Conservation (phyloP, 352 stramenopile genomes). For the Blastocystis sp. region DNA sequence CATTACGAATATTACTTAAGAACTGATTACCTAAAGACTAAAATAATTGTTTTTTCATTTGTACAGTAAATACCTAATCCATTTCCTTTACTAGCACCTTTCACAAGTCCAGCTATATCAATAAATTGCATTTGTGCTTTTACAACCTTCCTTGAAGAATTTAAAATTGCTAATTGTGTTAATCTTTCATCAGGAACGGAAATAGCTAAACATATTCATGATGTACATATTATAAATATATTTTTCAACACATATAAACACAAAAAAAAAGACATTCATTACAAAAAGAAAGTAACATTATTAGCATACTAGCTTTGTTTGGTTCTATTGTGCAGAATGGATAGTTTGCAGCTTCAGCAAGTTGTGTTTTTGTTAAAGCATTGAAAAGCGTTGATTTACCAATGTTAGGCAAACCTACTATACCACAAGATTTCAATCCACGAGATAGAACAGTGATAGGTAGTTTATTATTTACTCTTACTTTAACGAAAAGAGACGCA, state of each 20-base stretch:
- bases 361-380: constrained; percentile 58
- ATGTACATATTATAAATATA: too few relatives aligned
- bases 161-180: neutral
- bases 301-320: constrained; percentile 57
- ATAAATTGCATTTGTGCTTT: constrained; percentile 56
- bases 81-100: constrained; percentile 56
- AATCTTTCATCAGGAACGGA: constrained; percentile 25
- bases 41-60: too few relatives aligned
- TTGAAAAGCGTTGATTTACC: constrained; percentile 68
- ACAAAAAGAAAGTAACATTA: constrained; percentile 47
- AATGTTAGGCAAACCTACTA: constrained; percentile 65
- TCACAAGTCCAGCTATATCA: constrained; percentile 61
- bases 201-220: constrained; percentile 4
- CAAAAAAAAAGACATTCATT: constrained; percentile 4
- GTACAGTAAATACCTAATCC: too few relatives aligned
- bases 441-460: too few relatives aligned
- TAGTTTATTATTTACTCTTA: too few relatives aligned
- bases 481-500: too few relatives aligned
- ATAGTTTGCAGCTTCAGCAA: constrained; percentile 61
- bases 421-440: too few relatives aligned
- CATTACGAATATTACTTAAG: constrained; percentile 60
- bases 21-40: too few relatives aligned
- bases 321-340: constrained; percentile 67
- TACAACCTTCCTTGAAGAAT: constrained; percentile 17
- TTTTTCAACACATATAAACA: too few relatives aligned